phyloP scores from a whole-genome alignment of 2,329 filamentous ascomycete genomes.

The Ophiostoma australiae region DNA sequence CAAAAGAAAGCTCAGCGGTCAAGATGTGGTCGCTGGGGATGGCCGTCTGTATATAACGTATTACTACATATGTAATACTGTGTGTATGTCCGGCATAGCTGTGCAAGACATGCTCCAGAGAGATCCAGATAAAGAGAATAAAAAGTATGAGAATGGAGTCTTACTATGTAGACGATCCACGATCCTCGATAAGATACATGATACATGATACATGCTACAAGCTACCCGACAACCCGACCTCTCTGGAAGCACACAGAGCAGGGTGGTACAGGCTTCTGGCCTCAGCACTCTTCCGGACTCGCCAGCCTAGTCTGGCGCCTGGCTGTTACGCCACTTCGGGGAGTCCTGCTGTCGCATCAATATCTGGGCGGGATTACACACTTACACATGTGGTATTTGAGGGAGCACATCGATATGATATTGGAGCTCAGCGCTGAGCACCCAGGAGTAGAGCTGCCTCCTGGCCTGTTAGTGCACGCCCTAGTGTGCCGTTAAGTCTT shows the following conservation, averaged over 20 bases:
- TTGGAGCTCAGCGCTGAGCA: not conserved
- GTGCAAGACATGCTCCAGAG: constrained; percentile 9
- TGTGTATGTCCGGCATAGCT: not conserved
- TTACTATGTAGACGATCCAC: not conserved
- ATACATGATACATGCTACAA: not conserved
- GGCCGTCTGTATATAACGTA: constrained; percentile 20
- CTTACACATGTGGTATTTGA: not conserved
- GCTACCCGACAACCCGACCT: not conserved
- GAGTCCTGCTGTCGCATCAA: constrained; percentile 11
- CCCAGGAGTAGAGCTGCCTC: not conserved
- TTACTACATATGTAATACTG: not conserved
- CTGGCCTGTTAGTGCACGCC: not conserved
- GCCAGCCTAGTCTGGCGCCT: not conserved
- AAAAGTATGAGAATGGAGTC: not conserved
- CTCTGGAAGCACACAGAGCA: not conserved
- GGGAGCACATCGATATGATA: constrained; percentile 11
- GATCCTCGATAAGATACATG: not conserved
- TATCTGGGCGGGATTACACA: constrained; percentile 15
- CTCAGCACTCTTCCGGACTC: constrained; percentile 6
- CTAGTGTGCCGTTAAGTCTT: constrained; percentile 2
- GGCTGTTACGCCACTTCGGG: constrained; percentile 13
- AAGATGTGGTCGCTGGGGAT: constrained; percentile 14
- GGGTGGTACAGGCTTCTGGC: not conserved
- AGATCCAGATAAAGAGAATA: not conserved
- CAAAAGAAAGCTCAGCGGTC: constrained; percentile 13